Conservation (phyloP, 2,329 filamentous ascomycete species). For the Claviceps sp. region DNA sequence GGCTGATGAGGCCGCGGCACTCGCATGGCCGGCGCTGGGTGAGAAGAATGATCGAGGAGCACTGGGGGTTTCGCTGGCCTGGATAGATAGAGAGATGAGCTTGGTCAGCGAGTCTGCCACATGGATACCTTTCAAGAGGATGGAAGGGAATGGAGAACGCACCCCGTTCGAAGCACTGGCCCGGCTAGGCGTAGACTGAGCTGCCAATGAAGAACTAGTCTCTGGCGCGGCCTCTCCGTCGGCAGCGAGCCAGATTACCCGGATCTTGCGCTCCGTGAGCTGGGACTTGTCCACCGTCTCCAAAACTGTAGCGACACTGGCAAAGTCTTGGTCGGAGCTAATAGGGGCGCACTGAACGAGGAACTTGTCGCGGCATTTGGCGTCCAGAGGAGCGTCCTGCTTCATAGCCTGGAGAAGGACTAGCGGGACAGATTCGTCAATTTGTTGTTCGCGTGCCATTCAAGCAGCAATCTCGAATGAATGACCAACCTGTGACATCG, state of each 20-base stretch:
- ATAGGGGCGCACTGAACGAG: slow-evolving; percentile 86
- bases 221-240: slow-evolving; percentile 28
- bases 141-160: slow-evolving; percentile 12
- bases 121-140: background rate
- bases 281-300: slow-evolving; percentile 61
- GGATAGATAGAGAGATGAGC: background rate
- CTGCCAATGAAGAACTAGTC: slow-evolving; percentile 8
- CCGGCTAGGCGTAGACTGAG: slow-evolving; percentile 28
- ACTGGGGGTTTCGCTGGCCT: slow-evolving; percentile 31
- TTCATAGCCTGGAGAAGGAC: slow-evolving; percentile 98
- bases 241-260: slow-evolving; percentile 69
- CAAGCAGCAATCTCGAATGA: background rate
- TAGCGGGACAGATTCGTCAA: slow-evolving; percentile 22
- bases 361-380: slow-evolving; percentile 95
- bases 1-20: slow-evolving; percentile 17
- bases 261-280: slow-evolving; percentile 90
- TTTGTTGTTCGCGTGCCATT: background rate
- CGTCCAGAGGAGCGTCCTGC: slow-evolving; percentile 72
- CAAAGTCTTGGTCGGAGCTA: slow-evolving; percentile 69
- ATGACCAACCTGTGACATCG: slow-evolving; percentile 65
- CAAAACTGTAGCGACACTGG: slow-evolving; percentile 72
- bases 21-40: slow-evolving; percentile 21
- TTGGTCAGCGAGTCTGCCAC: slow-evolving; percentile 2
- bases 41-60: slow-evolving; percentile 31
- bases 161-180: slow-evolving; percentile 27